Conservation (phyloP, 73 alveolate genomes). For the Paramecium sonneborni region DNA sequence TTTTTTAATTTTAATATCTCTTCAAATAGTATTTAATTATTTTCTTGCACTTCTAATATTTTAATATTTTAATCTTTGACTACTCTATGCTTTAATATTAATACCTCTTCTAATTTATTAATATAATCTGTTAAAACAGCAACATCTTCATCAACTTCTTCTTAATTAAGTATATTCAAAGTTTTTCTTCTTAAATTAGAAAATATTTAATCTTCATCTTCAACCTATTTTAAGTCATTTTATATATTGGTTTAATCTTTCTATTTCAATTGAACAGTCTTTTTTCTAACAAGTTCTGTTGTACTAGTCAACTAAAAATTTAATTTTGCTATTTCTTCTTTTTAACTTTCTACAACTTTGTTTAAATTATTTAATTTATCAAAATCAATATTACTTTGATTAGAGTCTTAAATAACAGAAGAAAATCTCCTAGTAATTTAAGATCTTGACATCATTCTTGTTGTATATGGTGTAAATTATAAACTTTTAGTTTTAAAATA, state of each 20-base stretch:
- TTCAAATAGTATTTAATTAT: neutral
- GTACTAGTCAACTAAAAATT: neutral
- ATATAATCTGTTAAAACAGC: neutral
- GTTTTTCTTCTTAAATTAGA: neutral
- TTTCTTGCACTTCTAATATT: neutral
- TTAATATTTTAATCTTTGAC: neutral
- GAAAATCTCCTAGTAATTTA: neutral
- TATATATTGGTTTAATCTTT: neutral
- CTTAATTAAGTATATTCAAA: neutral
- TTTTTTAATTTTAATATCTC: neutral
- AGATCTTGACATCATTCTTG: neutral
- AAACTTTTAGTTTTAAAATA: neutral
- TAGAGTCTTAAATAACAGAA: neutral
- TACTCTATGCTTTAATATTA: neutral
- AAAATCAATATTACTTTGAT: neutral
- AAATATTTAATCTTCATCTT: neutral
- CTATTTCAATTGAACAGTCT: neutral
- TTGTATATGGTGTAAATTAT: neutral
- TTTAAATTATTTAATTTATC: neutral
- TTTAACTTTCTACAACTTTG: neutral
- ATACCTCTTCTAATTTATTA: neutral
- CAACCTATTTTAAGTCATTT: neutral
- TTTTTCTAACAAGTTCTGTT: neutral
- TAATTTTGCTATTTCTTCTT: slow-evolving; percentile 13
- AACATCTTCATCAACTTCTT: slow-evolving; percentile 35